Evolutionary conservation across 2,329 filamentous ascomycete species (phyloP).

Genomic region (Zymoseptoria brevis): DNA sequence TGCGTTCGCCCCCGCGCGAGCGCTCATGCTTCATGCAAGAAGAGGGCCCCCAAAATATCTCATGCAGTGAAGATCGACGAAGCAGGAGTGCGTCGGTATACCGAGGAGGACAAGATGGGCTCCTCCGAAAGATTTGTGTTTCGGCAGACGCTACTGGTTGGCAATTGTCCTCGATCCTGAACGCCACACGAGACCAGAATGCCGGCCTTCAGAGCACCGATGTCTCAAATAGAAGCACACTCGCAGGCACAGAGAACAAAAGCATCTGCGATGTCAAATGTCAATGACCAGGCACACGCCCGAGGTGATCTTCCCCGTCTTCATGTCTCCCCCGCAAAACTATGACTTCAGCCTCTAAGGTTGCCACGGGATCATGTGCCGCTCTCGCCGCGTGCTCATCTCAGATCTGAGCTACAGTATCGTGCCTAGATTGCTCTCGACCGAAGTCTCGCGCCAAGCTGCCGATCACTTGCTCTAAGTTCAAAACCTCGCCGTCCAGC

Average conservation of each 20-base stretch:
- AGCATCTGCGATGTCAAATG: neutral
- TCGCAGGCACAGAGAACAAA: neutral
- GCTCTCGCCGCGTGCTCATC: neutral
- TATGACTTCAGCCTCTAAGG: neutral
- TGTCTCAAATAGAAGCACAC: neutral
- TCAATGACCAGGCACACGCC: neutral
- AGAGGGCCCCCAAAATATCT: neutral
- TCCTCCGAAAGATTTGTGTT: neutral
- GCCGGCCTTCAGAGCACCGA: neutral
- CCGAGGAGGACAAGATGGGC: neutral
- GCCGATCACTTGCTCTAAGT: neutral
- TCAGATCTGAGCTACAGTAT: neutral
- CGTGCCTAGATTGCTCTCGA: neutral
- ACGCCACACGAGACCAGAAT: neutral
- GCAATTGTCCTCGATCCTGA: neutral
- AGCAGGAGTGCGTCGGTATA: neutral
- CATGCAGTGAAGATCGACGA: slow-evolving; percentile 1
- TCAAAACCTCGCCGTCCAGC: neutral
- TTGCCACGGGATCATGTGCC: neutral
- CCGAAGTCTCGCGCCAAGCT: neutral
- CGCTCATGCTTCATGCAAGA: slow-evolving; percentile 12
- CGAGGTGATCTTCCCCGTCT: neutral
- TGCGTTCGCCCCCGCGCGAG: slow-evolving; percentile 10
- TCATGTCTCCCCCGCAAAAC: neutral
- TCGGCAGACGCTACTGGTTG: neutral